Evolutionary conservation across 768 basidiomycete species (phyloP), one percentile per base, ranked within the genome.

Genomic region (Leccinum rimulosum): DNA sequence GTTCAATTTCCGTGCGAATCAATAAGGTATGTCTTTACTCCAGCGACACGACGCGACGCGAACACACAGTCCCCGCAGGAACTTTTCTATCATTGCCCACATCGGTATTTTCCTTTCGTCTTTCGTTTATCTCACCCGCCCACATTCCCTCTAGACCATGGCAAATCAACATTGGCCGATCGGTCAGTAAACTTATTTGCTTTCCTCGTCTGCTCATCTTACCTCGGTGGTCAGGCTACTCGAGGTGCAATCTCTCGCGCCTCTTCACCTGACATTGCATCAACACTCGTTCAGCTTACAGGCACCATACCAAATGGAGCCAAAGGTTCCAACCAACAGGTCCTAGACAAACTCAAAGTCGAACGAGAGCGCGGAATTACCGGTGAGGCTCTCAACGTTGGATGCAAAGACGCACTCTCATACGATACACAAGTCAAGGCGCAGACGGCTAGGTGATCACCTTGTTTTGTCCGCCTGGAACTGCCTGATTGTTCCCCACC

Each of bases 321-420:
- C 53, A 77, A 77, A 57, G 85, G 87, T 38, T 81, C 81, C 63
- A 95, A 94, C 70, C 84, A 89, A 68, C 93, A 95, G 70, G 88
- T 95, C 15, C 74, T 95, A 58, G 93, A 95, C 71, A 96, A 93
- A 74, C 80, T 99, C 53, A 98, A 98, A 73, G 97, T 99, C 3
- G 96, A 98, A 71, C 81, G 94, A 54, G 96, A 98, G 72, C 84
- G 96, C 12, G 96, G 96, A 12, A 99, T 99, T 58, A 99, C 97
- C 25, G 92, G 93, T 89, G 58, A 35, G 45, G 35, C 15, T 5
- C 50, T 2, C 36, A 27, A 15, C 30, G 40, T 35, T 30, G 25
- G 7, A 30, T 17, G 22, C 31, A 57, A 55, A 38, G 55, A 40
- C 52, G 22, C 54, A 4, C 59, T 56, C 45, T 64, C 55, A 54